These are phyloP conservation scores for Alternaria solani DNA, from an alignment of 2,329 filamentous ascomycete genomes.

Conservation along the genomic window DNA sequence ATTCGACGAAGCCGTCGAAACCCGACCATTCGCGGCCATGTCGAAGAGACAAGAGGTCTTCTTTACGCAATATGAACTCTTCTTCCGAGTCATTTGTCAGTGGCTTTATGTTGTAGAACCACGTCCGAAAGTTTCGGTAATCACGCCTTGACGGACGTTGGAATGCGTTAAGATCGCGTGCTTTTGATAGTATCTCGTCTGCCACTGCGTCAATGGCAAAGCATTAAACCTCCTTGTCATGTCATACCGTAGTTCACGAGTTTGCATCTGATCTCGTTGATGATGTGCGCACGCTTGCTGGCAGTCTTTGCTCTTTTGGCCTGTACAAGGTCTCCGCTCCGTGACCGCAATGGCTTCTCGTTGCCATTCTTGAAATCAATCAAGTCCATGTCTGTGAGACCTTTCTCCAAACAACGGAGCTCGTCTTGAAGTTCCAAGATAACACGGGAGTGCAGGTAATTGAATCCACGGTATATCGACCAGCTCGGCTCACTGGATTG, in stretches of 20 bases:
- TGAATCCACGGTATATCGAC: constrained; percentile 51
- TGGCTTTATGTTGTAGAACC: constrained; percentile 41
- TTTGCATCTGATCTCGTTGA: constrained; percentile 23
- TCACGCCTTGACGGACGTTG: constrained; percentile 46
- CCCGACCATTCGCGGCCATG: constrained; percentile 47
- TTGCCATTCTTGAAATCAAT: constrained; percentile 14
- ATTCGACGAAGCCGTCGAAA: constrained; percentile 49
- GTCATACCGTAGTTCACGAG: constrained; percentile 25
- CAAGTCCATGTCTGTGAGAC: constrained; percentile 29
- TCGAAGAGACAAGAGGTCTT: constrained; percentile 48
- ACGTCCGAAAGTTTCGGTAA: constrained; percentile 42
- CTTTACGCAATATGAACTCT: constrained; percentile 41
- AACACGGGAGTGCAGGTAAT: constrained; percentile 50
- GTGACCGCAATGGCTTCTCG: constrained; percentile 19
- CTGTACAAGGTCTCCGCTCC: constrained; percentile 12
- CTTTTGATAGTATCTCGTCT: constrained; percentile 45
- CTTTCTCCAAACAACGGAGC: constrained; percentile 38
- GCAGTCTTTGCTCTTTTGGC: constrained; percentile 14
- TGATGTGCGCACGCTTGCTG: constrained; percentile 16
- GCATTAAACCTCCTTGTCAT: background rate
- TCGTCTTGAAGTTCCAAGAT: constrained; percentile 48
- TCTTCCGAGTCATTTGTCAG: constrained; percentile 30
- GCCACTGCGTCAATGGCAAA: background rate
- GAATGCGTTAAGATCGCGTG: constrained; percentile 42
- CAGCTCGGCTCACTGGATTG: constrained; percentile 48